Conservation (phyloP, 768 basidiomycete species). For the Pleurotus ostreatus region DNA sequence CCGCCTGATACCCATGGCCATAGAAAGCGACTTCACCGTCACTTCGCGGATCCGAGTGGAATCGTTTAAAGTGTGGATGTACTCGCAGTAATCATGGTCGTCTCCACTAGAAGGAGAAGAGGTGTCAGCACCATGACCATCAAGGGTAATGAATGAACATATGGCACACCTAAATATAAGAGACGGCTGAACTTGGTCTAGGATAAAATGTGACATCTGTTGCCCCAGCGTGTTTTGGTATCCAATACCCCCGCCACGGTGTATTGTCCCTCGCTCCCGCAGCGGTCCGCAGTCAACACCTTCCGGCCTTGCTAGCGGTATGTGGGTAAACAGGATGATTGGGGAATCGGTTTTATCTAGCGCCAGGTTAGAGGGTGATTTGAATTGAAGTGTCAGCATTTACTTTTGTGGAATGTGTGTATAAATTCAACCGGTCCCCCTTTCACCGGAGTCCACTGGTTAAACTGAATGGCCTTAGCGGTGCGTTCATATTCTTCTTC, state of each 20-base stretch:
- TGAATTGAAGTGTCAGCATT: background rate
- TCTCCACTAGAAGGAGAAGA: slow-evolving; percentile 59
- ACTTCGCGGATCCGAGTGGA: slow-evolving; percentile 56
- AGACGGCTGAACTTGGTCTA: slow-evolving; percentile 59
- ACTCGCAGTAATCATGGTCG: slow-evolving; percentile 94
- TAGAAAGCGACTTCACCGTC: slow-evolving; percentile 86
- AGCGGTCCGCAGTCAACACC: slow-evolving; percentile 69
- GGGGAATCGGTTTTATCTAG: slow-evolving; percentile 29
- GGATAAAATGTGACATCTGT: slow-evolving; percentile 60
- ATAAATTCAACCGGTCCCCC: slow-evolving; percentile 55
- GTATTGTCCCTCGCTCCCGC: slow-evolving; percentile 72
- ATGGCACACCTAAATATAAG: slow-evolving; percentile 65
- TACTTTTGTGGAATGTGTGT: slow-evolving; percentile 36
- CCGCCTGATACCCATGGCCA: slow-evolving; percentile 78
- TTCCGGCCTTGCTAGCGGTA: slow-evolving; percentile 78
- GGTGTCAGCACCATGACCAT: background rate
- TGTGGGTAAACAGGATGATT: slow-evolving; percentile 77
- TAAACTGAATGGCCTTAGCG: slow-evolving; percentile 32
- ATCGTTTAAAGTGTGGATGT: slow-evolving; percentile 38
- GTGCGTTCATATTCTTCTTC: slow-evolving; percentile 66
- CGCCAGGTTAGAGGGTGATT: background rate
- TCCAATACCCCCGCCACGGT: slow-evolving; percentile 69
- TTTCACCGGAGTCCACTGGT: slow-evolving; percentile 42
- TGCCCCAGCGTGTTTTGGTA: slow-evolving; percentile 83
- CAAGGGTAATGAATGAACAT: background rate